phyloP scores from a whole-genome alignment of 2,329 filamentous ascomycete species.

The Fusarium sambucinum region DNA sequence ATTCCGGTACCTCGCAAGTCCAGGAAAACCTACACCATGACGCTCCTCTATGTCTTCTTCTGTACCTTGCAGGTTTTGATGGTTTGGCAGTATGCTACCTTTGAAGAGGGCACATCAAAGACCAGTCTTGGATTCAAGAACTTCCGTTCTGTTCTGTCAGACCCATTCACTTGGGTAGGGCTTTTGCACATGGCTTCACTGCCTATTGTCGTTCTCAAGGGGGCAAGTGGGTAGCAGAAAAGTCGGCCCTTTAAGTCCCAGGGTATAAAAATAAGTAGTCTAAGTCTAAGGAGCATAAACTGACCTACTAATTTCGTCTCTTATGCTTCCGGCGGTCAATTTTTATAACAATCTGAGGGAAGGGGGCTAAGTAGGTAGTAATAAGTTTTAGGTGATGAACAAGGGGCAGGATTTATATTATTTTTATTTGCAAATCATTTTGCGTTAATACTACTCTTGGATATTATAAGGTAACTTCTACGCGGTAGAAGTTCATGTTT shows the following conservation, averaged over 20 bases:
- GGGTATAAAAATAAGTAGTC: too few relatives aligned
- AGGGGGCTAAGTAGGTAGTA: constrained; percentile 18
- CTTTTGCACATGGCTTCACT: constrained; percentile 20
- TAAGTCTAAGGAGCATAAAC: too few relatives aligned
- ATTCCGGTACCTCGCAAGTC: constrained; percentile 1
- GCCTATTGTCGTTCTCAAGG: constrained; percentile 29
- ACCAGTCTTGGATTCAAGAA: constrained; percentile 38
- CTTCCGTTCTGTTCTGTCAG: constrained; percentile 31
- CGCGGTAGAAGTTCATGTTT: too few relatives aligned
- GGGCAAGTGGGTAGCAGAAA: too few relatives aligned
- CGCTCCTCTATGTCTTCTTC: constrained; percentile 15
- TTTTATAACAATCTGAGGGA: neutral
- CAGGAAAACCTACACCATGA: constrained; percentile 9
- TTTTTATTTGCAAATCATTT: neutral
- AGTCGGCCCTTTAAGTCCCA: too few relatives aligned
- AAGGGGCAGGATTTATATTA: neutral
- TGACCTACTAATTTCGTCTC: too few relatives aligned
- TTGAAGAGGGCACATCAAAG: constrained; percentile 5
- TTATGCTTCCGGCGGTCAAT: too few relatives aligned
- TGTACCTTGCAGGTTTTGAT: constrained; percentile 29
- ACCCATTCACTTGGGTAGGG: constrained; percentile 34
- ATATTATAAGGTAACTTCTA: too few relatives aligned
- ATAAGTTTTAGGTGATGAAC: neutral
- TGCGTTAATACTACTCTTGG: neutral
- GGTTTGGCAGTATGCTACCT: constrained; percentile 23